These are phyloP conservation scores for Dictyostelium capitatum DNA, from an alignment of 78 protist species.

Conservation along the genomic window DNA sequence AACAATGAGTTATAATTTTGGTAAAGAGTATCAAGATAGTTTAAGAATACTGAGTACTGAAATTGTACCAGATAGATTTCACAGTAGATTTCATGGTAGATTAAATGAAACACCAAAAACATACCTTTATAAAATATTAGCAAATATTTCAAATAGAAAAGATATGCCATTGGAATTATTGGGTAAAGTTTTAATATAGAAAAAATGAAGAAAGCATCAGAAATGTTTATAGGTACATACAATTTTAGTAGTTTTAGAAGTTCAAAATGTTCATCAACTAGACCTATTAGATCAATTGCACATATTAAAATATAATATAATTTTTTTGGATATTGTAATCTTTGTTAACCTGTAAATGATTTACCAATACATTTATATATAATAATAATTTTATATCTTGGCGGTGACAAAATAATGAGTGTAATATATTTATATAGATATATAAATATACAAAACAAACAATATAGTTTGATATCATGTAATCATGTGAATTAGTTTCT, in stretches of 20 bases:
- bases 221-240: conserved; percentile 18
- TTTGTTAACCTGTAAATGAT: conserved; percentile 61
- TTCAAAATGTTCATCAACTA: conserved; percentile 36
- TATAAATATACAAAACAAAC: too few species aligned
- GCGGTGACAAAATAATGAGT: too few species aligned
- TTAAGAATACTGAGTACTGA: conserved; percentile 25
- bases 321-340: conserved; percentile 12
- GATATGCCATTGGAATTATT: conserved; percentile 32
- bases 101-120: conserved; percentile 29
- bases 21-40: neutral
- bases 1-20: conserved; percentile 40
- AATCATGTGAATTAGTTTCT: too few species aligned
- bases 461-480: too few species aligned
- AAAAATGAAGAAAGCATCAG: conserved; percentile 14
- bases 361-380: conserved; percentile 53
- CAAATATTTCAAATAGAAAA: neutral
- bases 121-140: conserved; percentile 29
- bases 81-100: too few species aligned
- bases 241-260: conserved; percentile 56
- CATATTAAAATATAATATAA: conserved; percentile 33
- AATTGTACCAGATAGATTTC: conserved; percentile 32
- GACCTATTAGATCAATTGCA: conserved; percentile 20
- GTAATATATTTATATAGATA: too few species aligned
- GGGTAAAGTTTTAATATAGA: conserved; percentile 28
- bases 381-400: conserved; percentile 60